phyloP scores from a whole-genome alignment of 2,329 filamentous ascomycete species.

The Ceratocystis lukuohia region DNA sequence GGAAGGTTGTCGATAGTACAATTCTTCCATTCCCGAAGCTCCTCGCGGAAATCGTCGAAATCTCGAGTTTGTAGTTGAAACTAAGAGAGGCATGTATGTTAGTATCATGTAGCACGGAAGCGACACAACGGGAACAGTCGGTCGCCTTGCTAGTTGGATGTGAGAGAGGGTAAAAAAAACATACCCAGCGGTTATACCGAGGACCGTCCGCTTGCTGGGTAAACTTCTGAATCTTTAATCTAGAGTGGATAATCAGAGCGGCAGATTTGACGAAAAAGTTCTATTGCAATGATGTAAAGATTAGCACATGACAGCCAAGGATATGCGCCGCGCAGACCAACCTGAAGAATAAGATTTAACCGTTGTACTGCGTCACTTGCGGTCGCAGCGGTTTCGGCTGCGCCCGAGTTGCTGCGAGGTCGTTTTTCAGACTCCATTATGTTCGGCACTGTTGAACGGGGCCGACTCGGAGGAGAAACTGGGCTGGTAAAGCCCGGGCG shows the following conservation, averaged over 20 bases:
- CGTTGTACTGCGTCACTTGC: constrained; percentile 53
- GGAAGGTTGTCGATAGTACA: constrained; percentile 68
- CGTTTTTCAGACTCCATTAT: constrained; percentile 8
- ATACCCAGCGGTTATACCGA: constrained; percentile 77
- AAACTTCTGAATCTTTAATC: constrained; percentile 51
- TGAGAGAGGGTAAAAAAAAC: constrained; percentile 25
- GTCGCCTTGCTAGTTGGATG: neutral
- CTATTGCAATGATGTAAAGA: constrained; percentile 33
- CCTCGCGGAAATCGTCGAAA: constrained; percentile 72
- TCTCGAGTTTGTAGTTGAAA: constrained; percentile 94
- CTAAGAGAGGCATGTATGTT: constrained; percentile 33
- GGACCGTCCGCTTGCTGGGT: constrained; percentile 32
- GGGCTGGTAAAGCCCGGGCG: constrained; percentile 3
- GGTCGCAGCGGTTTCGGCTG: constrained; percentile 49
- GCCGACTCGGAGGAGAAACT: constrained; percentile 9
- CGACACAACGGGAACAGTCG: neutral
- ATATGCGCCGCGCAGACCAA: constrained; percentile 27
- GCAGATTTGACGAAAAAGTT: constrained; percentile 87
- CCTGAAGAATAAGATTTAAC: constrained; percentile 87
- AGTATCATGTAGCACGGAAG: constrained; percentile 12
- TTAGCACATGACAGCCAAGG: neutral
- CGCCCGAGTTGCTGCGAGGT: constrained; percentile 8
- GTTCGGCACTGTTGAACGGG: constrained; percentile 10
- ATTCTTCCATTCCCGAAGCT: constrained; percentile 67
- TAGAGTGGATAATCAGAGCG: constrained; percentile 67